Evolutionary conservation across 805 yeast species (phyloP).

Genomic region (Saturnispora sekii): DNA sequence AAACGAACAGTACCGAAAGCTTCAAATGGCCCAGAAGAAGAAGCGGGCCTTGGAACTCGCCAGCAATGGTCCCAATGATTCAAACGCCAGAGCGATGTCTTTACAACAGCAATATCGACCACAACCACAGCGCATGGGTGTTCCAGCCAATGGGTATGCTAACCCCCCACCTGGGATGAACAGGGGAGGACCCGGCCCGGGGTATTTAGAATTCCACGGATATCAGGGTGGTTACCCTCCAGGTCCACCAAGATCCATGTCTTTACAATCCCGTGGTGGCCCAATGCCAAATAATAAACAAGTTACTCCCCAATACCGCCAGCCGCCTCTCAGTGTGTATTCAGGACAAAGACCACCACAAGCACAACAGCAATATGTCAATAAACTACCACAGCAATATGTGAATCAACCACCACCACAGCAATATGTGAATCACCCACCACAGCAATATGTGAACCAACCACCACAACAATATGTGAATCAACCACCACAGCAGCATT

Average conservation of each 20-base stretch:
- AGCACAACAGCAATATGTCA: constrained; percentile 3
- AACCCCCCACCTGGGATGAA: not conserved
- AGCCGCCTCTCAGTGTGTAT: constrained; percentile 15
- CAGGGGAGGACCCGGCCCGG: not conserved
- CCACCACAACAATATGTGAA: not conserved
- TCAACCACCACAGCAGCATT: too few species aligned
- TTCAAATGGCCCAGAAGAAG: constrained; percentile 59
- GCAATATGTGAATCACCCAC: not conserved
- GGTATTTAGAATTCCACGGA: not conserved
- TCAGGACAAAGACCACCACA: constrained; percentile 4
- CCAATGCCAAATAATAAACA: constrained; percentile 18
- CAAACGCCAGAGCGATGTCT: constrained; percentile 1
- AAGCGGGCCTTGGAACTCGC: constrained; percentile 30
- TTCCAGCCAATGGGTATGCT: not conserved
- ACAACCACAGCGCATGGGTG: not conserved
- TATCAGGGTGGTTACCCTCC: not conserved
- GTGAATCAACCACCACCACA: not conserved
- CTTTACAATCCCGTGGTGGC: constrained; percentile 12
- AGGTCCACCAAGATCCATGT: constrained; percentile 11
- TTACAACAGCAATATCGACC: constrained; percentile 7
- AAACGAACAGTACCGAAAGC: constrained; percentile 60
- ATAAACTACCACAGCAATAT: constrained; percentile 8
- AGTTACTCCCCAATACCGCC: constrained; percentile 19
- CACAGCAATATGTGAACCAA: not conserved
- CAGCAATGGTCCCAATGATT: constrained; percentile 11